Base-by-base conservation (phyloP, 495 filamentous ascomycete species). In the Aspergillus homomorphus region DNA sequence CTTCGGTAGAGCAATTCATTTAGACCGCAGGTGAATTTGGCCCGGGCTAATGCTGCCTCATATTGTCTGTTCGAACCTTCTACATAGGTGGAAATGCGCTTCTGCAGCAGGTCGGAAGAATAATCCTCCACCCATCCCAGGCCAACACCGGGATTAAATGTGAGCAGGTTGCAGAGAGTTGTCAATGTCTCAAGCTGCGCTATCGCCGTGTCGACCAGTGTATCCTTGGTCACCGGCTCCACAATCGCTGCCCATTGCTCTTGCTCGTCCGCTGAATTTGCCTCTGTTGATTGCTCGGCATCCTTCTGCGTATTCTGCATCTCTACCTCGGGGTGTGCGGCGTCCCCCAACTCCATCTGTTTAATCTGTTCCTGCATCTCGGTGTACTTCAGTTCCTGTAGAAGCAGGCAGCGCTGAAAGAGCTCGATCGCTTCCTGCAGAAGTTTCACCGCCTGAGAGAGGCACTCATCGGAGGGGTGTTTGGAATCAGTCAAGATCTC, bases 211-310 rank as follows among this genome's bases (percentile, higher is more conserved):
- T 90, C 87, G 1, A 88, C 77, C 1, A 90, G 76, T 1, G 84
- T 80, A 26, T 79, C 74, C 30, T 82, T 79, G 2, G 85, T 87
- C 19, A 87, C 73, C 0, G 86, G 84, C 51, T 85, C 81, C 10
- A 83, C 73, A 30, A 90, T 77, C 1, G 77, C 77, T 18, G 80
- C 85, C 83, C 84, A 87, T 64, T 84, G 76, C 60, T 83, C 82
- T 44, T 81, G 75, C 55, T 75, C 69, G 1, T 72, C 69, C 7
- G 65, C 60, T 8, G 61, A 24, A 4, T 70, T 67, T 24, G 66
- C 9, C 19, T 64, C 58, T 15, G 42, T 51, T 23, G 59, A 41
- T 24, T 54, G 56, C 30, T 53, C 52, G 44, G 21, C 16, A 5
- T 42, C 54, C 45, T 55, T 58, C 41, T 50, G 60, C 7, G 62